Evolutionary conservation across 2,329 filamentous ascomycete genomes (phyloP), one percentile per base, ranked within the genome.

Genomic region (Balansia obtecta): DNA sequence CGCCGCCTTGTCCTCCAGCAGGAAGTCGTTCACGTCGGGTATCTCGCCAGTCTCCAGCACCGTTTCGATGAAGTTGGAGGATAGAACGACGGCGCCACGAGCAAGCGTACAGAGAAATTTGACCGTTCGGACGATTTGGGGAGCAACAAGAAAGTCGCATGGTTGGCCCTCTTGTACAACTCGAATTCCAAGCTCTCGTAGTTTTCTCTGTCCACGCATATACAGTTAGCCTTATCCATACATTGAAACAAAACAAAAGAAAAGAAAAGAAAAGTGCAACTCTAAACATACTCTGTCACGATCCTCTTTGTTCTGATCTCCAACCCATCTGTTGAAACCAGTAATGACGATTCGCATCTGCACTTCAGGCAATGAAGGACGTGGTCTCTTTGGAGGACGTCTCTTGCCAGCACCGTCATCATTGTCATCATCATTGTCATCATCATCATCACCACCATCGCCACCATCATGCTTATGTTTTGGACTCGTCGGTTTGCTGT

Each of bases 41-140:
- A 86, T 63, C 59, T 81, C 73, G 54, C 85, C 80, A 33, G 80
- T 73, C 44, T 86, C 80, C 11, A 97, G 73, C 45, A 85, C 88
- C 22, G 79, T 74, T 50, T 91, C 86, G 51, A 98, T 79, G 65
- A 88, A 98, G 9, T 79, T 75, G 0, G 84, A 85, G 44, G 82
- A 82, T 49, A 97, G 77, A 42, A 97, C 79, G 1, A 79, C 76
- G 0, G 89, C 88, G 0, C 86, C 89, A 52, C 81, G 82, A 16
- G 93, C 89, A 30, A 98, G 71, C 12, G 89, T 88, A 54, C 84
- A 85, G 46, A 97, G 82, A 63, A 98, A 98, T 63, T 98, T 98
- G 63, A 88, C 82, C 0, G 93, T 98, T 38, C 93, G 85, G 34
- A 96, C 80, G 54, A 97, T 81, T 41, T 82, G 79, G 1, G 91